Evolutionary conservation across 1,284 basidiomycete genomes (phyloP).

Genomic region (Rhodotorula sp.): DNA sequence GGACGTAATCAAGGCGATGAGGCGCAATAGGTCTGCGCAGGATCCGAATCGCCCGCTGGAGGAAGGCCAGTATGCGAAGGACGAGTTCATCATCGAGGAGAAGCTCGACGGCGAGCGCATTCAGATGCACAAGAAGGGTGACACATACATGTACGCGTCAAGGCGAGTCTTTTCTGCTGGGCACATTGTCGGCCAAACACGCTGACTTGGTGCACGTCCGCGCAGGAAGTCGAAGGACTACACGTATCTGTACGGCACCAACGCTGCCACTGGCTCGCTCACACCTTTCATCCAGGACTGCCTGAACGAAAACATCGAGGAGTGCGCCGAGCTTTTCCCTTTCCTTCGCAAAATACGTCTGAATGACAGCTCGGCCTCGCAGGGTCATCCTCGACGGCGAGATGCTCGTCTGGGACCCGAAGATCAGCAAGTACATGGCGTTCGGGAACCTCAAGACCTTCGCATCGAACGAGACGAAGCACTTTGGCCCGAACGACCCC

Average conservation of each 20-base stretch:
- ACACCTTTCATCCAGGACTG: conserved; percentile 75
- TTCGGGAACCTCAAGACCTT: conserved; percentile 91
- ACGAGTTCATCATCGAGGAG: conserved; percentile 84
- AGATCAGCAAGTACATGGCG: conserved; percentile 75
- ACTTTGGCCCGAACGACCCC: conserved; percentile 50
- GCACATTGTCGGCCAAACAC: too few relatives aligned
- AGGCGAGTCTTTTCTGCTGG: conserved; percentile 54
- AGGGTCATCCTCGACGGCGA: conserved; percentile 92
- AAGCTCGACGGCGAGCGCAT: conserved; percentile 94
- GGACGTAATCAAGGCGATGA: conserved; percentile 78
- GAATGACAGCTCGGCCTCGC: conserved; percentile 4
- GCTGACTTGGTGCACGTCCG: background rate
- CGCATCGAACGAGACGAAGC: conserved; percentile 51
- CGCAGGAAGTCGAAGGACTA: conserved; percentile 89
- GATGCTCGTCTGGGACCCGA: conserved; percentile 94
- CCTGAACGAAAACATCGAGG: conserved; percentile 70
- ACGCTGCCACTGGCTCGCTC: conserved; percentile 60
- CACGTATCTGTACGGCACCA: conserved; percentile 80
- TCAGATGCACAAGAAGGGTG: conserved; percentile 84
- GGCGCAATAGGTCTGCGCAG: conserved; percentile 52
- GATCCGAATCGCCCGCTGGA: conserved; percentile 47
- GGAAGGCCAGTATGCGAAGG: conserved; percentile 43
- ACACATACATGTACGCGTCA: conserved; percentile 86
- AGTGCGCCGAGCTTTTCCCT: conserved; percentile 57
- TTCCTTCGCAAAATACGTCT: too few relatives aligned